A percentile compares a stretch with the other conserved stretches of the same genome.
Evolutionary conservation across 176 grass and related monocot species (phyloP).

Genomic region (Miscanthus lutarioriparius): DNA sequence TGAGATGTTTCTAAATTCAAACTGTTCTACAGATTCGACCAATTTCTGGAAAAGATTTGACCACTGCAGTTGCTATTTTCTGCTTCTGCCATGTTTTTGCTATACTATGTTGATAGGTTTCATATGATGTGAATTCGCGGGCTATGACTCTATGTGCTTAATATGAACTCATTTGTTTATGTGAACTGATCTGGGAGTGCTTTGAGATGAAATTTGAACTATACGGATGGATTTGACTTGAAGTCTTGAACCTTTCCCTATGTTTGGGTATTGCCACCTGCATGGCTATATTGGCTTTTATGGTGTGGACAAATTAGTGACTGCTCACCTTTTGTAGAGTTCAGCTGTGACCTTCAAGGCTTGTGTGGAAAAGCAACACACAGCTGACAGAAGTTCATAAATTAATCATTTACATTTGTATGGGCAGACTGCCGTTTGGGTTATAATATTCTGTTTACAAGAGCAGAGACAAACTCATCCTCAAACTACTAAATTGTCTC

Average conservation of each 20-base stretch:
- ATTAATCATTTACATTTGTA: constrained; percentile 15
- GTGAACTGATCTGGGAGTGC: too few relatives aligned
- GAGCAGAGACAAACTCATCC: constrained; percentile 22
- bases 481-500: neutral
- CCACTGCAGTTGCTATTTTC: neutral
- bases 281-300: constrained; percentile 1
- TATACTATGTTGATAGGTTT: too few relatives aligned
- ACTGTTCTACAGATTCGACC: constrained; percentile 21
- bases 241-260: too few relatives aligned
- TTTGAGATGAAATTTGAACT: too few relatives aligned
- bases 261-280: neutral
- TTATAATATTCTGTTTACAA: constrained; percentile 41
- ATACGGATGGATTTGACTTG: too few relatives aligned
- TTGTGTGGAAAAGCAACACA: constrained; percentile 28
- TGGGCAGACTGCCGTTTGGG: neutral
- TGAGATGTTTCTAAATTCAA: constrained; percentile 21
- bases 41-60: constrained; percentile 25
- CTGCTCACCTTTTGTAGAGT: constrained; percentile 18
- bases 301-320: constrained; percentile 35
- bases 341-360: constrained; percentile 2
- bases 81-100: too few relatives aligned
- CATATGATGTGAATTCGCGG: too few relatives aligned
- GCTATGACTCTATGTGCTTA: too few relatives aligned
- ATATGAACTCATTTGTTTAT: too few relatives aligned
- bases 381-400: neutral